These are phyloP conservation scores for Lepidium sativum DNA, from an alignment of 345 rosid genomes.

Conservation along the genomic window DNA sequence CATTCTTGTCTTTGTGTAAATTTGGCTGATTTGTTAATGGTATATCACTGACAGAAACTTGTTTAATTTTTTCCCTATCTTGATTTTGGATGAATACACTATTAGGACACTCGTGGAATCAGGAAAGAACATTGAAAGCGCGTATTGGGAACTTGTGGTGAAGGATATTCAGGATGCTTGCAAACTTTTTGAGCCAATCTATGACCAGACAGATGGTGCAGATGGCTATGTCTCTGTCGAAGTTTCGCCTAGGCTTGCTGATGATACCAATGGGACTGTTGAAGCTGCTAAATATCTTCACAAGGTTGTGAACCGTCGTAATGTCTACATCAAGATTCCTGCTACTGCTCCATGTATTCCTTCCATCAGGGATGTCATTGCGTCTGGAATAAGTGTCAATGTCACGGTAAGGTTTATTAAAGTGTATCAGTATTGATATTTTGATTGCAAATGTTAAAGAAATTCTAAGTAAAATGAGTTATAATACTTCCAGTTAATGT, in stretches of 20 bases:
- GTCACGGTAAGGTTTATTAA: conserved; percentile 62
- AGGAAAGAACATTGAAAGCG: conserved; percentile 80
- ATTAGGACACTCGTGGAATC: conserved; percentile 77
- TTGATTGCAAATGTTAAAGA: background rate
- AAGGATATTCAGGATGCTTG: conserved; percentile 98
- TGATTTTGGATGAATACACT: background rate
- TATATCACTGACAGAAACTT: background rate
- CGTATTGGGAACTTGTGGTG: conserved; percentile 97
- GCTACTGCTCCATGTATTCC: conserved; percentile 90
- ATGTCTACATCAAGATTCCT: conserved; percentile 95
- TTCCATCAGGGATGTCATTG: conserved; percentile 86
- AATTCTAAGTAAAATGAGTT: background rate
- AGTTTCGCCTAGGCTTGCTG: conserved; percentile 95
- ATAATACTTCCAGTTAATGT: background rate
- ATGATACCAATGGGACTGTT: conserved; percentile 77
- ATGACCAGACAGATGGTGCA: conserved; percentile 79
- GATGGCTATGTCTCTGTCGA: conserved; percentile 98
- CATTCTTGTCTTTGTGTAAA: background rate
- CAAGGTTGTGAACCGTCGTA: conserved; percentile 70
- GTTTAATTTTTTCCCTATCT: background rate
- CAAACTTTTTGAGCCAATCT: conserved; percentile 88
- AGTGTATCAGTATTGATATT: background rate
- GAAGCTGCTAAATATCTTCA: conserved; percentile 89
- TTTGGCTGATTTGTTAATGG: background rate
- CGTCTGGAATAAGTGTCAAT: conserved; percentile 83